Evolutionary conservation across 805 yeast genomes (phyloP), one percentile per base, ranked within the genome.

Genomic region (Sugiyamaella chiloensis): DNA sequence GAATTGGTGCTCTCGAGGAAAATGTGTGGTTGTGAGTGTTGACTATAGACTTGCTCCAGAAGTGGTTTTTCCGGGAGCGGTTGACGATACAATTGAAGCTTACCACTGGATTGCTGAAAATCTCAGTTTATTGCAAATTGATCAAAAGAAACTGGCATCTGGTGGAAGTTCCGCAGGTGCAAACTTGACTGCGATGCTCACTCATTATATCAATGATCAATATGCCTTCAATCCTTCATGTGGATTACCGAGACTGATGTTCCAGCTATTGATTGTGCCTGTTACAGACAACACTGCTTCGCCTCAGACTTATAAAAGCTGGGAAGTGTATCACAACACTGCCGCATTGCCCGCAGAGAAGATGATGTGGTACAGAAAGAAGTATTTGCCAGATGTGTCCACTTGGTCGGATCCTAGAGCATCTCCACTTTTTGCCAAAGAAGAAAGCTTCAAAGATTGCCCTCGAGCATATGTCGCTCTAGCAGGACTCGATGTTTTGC

Each of bases 1-100:
- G 2, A 67, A 69, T 47, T 53, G 37, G 37, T 34, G 37, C 19
- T 34, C 37, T 4, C 16, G 37, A 16, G 37, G 21, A 9, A 14
- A 19, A 14, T 34, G 37, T 16, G 37, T 34, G 5, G 75, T 72
- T 12, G 60, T 75, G 8, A 61, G 68, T 9, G 72, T 74, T 16
- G 77, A 74, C 55, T 75, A 75, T 57, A 51, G 78, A 31, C 58
- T 73, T 46, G 78, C 77, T 0, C 80, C 79, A 2, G 76, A 74
- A 54, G 53, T 60, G 52, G 72, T 73, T 20, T 75, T 62, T 53
- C 79, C 80, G 2, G 73, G 76, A 6, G 65, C 72, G 34, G 68
- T 68, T 30, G 71, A 74, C 20, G 64, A 65, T 21, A 24, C 42
- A 20, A 70, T 61, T 49, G 68, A 64, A 47, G 55, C 75, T 12